A percentile compares a stretch with the other conserved stretches of the same genome.
Evolutionary conservation across 192 early-diverging fungal species (phyloP).

Genomic region (Neocallimastix lanati): DNA sequence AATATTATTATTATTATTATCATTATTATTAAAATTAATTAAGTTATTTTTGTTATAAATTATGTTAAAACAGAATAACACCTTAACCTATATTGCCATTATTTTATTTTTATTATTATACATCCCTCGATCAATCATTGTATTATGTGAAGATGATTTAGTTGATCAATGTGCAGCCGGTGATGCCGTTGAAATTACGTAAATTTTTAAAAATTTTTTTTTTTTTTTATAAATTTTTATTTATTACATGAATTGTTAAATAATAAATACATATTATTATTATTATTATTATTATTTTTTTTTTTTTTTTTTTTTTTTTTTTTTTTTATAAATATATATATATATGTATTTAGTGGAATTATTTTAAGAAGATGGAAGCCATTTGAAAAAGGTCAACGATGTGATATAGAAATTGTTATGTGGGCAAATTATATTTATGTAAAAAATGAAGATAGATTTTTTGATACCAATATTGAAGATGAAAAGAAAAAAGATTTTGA

Average conservation of each 20-base stretch:
- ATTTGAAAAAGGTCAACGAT: constrained; percentile 22
- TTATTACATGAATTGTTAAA: too few relatives aligned
- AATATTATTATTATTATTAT: too few relatives aligned
- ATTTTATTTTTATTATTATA: too few relatives aligned
- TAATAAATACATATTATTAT: too few relatives aligned
- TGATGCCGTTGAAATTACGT: constrained; percentile 35
- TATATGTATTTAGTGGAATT: constrained; percentile 17
- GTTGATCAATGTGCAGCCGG: constrained; percentile 42
- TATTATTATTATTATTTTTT: neutral
- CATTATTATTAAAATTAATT: too few relatives aligned
- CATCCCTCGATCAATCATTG: constrained; percentile 27
- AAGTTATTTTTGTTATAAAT: too few relatives aligned
- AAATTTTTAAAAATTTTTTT: constrained; percentile 8
- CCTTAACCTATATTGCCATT: too few relatives aligned
- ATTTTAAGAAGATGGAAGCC: constrained; percentile 39
- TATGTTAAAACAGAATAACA: too few relatives aligned
- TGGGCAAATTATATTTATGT: constrained; percentile 40
- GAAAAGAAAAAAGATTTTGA: constrained; percentile 32
- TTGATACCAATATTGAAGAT: constrained; percentile 19
- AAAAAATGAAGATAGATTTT: constrained; percentile 31
- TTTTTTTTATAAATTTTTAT: neutral
- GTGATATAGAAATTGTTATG: constrained; percentile 39
- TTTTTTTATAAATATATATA: neutral
- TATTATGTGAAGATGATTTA: constrained; percentile 35
- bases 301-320: neutral